Percentiles rank a stretch among this genome's conserved stretches.
Evolutionary conservation across 108 stramenopile species (phyloP).

Genomic region (Cyclotella baltica): DNA sequence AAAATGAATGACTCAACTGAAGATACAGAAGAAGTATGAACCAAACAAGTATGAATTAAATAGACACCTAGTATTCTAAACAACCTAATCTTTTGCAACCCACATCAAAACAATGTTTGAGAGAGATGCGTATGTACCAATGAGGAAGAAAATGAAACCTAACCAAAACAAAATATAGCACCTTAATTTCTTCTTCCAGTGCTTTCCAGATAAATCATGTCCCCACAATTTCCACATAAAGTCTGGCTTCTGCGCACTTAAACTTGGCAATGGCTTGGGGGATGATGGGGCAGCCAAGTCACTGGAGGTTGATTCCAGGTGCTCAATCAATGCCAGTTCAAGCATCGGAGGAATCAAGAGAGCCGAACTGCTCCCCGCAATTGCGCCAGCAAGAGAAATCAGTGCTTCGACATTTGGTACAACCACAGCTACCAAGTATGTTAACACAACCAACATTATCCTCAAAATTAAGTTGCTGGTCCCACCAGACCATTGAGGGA

Average conservation of each 20-base stretch:
- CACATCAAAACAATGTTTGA: constrained; percentile 47
- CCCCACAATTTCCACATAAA: constrained; percentile 12
- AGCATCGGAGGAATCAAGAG: constrained; percentile 75
- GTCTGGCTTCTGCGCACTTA: constrained; percentile 3
- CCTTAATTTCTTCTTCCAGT: constrained; percentile 35
- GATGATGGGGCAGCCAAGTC: background rate
- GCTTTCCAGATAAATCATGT: constrained; percentile 36
- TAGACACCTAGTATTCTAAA: background rate
- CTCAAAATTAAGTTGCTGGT: constrained; percentile 62
- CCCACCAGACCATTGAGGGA: constrained; percentile 34
- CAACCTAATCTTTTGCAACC: background rate
- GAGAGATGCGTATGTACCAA: constrained; percentile 60
- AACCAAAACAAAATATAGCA: constrained; percentile 46
- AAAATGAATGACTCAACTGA: background rate
- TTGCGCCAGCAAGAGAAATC: constrained; percentile 72
- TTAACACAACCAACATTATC: constrained; percentile 56
- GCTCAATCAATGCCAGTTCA: constrained; percentile 59
- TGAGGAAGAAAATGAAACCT: constrained; percentile 51
- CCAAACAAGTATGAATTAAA: background rate
- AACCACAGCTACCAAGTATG: constrained; percentile 62
- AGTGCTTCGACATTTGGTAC: constrained; percentile 77
- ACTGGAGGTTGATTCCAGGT: constrained; percentile 37
- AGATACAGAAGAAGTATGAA: background rate
- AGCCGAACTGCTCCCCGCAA: constrained; percentile 70
- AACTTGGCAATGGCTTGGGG: constrained; percentile 9